Evolutionary conservation across 2,329 filamentous ascomycete genomes (phyloP), one percentile per base, ranked within the genome.

Genomic region (Trichophyton schoenleinii): DNA sequence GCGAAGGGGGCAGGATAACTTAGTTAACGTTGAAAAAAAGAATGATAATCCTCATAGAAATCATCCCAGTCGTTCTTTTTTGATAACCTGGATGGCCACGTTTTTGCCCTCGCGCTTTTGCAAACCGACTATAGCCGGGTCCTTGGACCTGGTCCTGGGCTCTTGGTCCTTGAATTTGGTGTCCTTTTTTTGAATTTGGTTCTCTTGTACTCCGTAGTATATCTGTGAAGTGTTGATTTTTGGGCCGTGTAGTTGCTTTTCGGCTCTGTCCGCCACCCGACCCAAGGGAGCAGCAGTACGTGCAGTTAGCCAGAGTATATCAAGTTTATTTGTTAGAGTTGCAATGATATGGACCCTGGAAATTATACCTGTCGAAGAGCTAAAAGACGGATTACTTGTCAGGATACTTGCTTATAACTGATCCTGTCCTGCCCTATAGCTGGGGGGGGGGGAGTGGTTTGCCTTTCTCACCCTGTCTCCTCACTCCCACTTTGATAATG

Each of bases 51-150:
- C 9, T 38, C 34, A 13, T 13, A 38, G 44, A 20, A 18, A 2
- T 3, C 22, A 28, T 34, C 49, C 49, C 49, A 53, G 28, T 25
- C 41, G 9, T 7, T 53, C 22, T 53, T 28, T 34, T 34, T 53
- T 34, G 49, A 28, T 53, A 34, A 53, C 44, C 44, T 48, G 20
- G 44, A 48, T 25, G 22, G 49, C 28, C 49, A 53, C 49, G 28
- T 53, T 34, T 53, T 53, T 25, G 15, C 34, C 49, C 9, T 52
- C 11, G 11, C 28, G 13, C 49, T 53, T 34, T 31, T 34, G 49
- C 22, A 53, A 53, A 25, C 49, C 49, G 49, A 53, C 49, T 53
- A 8, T 53, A 53, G 49, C 49, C 49, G 49, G 49, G 49, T 31
- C 22, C 44, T 53, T 53, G 22, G 49, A 18, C 28, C 28, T 53